Conservation (phyloP, 2,329 filamentous ascomycete genomes). For the Arachnopeziza araneosa region DNA sequence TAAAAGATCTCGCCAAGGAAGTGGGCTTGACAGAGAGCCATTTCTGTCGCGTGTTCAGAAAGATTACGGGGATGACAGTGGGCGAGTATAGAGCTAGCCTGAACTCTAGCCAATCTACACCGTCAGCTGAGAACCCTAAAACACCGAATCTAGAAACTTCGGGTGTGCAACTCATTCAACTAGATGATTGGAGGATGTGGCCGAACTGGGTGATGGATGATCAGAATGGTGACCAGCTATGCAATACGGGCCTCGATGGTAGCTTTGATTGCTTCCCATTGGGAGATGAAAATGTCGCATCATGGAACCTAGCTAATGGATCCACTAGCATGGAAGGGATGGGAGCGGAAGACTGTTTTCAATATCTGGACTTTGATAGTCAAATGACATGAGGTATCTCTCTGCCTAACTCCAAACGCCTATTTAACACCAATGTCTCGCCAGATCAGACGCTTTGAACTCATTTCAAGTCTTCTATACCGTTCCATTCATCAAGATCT, state of each 20-base stretch:
- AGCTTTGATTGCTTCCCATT: background rate
- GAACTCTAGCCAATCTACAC: background rate
- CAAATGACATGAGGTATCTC: background rate
- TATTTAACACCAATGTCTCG: background rate
- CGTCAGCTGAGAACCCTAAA: background rate
- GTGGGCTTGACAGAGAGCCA: constrained; percentile 52
- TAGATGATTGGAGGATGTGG: background rate
- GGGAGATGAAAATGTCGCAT: background rate
- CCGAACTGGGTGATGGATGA: background rate
- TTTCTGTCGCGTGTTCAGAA: constrained; percentile 54
- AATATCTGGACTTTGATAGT: background rate
- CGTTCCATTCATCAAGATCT: background rate
- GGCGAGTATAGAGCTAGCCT: constrained; percentile 13
- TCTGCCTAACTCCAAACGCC: background rate
- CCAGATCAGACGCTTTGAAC: background rate
- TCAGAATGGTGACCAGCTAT: background rate
- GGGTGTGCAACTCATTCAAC: background rate
- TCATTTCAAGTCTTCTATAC: background rate
- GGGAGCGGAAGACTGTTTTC: background rate
- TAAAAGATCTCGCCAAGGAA: constrained; percentile 44
- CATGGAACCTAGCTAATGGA: background rate
- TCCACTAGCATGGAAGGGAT: too few relatives aligned
- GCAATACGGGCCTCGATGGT: background rate
- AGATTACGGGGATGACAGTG: constrained; percentile 43
- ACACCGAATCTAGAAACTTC: background rate